A percentile compares a stretch with the other conserved stretches of the same genome.
Evolutionary conservation across 2,329 filamentous ascomycete genomes (phyloP).

Genomic region (Sordariomycetes sp.): DNA sequence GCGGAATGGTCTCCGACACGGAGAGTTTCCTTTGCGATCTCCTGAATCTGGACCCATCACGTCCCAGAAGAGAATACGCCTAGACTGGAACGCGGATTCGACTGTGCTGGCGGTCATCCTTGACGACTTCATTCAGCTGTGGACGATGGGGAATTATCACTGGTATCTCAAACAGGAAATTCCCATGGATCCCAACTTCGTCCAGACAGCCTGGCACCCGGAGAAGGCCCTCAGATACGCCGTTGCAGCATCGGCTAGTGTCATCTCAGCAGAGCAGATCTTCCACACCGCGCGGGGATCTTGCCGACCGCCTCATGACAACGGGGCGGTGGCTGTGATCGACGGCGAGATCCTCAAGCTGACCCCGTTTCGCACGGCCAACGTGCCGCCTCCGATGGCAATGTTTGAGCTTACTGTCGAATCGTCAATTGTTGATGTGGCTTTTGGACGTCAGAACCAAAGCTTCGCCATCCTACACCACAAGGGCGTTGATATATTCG

Average conservation of each 20-base stretch:
- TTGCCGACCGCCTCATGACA: slow-evolving; percentile 61
- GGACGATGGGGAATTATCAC: slow-evolving; percentile 96
- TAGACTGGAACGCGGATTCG: slow-evolving; percentile 89
- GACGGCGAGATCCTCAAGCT: slow-evolving; percentile 75
- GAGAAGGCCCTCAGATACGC: slow-evolving; percentile 70
- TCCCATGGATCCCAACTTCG: slow-evolving; percentile 24
- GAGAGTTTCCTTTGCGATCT: slow-evolving; percentile 74
- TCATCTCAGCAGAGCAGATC: slow-evolving; percentile 57
- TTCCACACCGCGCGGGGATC: slow-evolving; percentile 63
- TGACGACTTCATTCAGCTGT: slow-evolving; percentile 71
- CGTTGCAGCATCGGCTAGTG: slow-evolving; percentile 36
- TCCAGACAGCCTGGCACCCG: slow-evolving; percentile 64
- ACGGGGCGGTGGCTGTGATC: slow-evolving; percentile 72
- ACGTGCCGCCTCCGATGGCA: slow-evolving; percentile 89
- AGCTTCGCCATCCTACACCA: slow-evolving; percentile 66
- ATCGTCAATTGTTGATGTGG: slow-evolving; percentile 62
- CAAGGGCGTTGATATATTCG: slow-evolving; percentile 56
- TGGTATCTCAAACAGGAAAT: slow-evolving; percentile 97
- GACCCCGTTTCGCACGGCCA: slow-evolving; percentile 75
- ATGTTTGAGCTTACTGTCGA: slow-evolving; percentile 61
- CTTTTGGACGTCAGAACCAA: slow-evolving; percentile 56
- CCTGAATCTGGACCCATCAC: slow-evolving; percentile 43
- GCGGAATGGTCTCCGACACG: slow-evolving; percentile 92
- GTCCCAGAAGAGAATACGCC: slow-evolving; percentile 47
- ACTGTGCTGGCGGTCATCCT: slow-evolving; percentile 79